These are phyloP conservation scores for Ploettnerulaceae sp. DNA, from an alignment of 2,329 filamentous ascomycete species.

Conservation along the genomic window DNA sequence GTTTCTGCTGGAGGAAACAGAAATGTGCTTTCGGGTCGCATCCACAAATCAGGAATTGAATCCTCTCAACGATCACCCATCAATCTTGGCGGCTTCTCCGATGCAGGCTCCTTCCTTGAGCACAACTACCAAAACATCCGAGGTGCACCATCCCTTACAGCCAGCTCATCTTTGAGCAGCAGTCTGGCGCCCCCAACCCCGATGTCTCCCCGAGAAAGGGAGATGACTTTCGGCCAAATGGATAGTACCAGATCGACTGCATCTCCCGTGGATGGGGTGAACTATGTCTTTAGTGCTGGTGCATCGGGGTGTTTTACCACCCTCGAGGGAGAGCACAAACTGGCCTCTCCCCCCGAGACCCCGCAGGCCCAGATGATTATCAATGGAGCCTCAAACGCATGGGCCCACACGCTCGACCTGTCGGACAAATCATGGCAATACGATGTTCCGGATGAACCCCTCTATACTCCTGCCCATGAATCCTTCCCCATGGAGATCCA, in stretches of 20 bases:
- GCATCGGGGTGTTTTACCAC: constrained; percentile 23
- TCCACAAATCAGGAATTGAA: constrained; percentile 30
- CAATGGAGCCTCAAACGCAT: constrained; percentile 16
- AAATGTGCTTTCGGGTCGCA: constrained; percentile 28
- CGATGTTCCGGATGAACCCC: constrained; percentile 28
- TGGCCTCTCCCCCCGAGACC: constrained; percentile 32
- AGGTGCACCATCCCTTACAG: constrained; percentile 23
- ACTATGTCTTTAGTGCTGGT: constrained; percentile 25
- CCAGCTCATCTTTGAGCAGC: constrained; percentile 28
- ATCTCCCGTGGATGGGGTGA: constrained; percentile 26
- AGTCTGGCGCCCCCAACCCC: constrained; percentile 33
- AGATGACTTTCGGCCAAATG: constrained; percentile 26
- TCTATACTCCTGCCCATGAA: constrained; percentile 30
- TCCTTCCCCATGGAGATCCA: constrained; percentile 26
- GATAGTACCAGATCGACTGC: constrained; percentile 24
- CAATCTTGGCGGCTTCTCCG: constrained; percentile 27
- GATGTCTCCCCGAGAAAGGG: constrained; percentile 30
- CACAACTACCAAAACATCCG: constrained; percentile 27
- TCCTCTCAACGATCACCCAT: constrained; percentile 33
- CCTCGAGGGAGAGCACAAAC: constrained; percentile 24
- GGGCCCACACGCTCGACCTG: constrained; percentile 17
- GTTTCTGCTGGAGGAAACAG: constrained; percentile 31
- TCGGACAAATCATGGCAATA: constrained; percentile 25
- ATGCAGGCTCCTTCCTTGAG: constrained; percentile 29
- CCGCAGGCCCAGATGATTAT: constrained; percentile 24